These are phyloP conservation scores for Umbilicus rupestris DNA, from an alignment of 164 flowering plant species.

Conservation along the genomic window DNA sequence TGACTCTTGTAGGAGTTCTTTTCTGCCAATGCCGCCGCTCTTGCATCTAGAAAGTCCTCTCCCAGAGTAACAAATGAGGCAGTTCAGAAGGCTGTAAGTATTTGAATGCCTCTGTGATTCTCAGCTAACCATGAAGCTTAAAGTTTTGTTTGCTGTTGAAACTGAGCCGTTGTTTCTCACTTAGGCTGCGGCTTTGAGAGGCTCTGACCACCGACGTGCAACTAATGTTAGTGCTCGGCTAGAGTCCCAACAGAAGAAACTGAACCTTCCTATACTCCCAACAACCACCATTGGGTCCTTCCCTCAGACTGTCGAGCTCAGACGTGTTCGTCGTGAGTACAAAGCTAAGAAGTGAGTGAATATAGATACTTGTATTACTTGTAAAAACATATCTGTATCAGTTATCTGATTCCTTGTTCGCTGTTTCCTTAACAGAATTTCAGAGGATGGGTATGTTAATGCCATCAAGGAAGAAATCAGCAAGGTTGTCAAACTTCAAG, in stretches of 20 bases:
- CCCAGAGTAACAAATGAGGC: conserved; percentile 79
- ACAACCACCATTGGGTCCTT: conserved; percentile 97
- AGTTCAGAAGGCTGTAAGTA: conserved; percentile 79
- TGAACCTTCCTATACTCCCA: conserved; percentile 87
- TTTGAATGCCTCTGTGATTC: not conserved
- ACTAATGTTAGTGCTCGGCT: conserved; percentile 79
- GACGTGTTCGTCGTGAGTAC: conserved; percentile 88
- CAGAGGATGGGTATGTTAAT: conserved; percentile 71
- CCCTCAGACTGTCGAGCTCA: conserved; percentile 85
- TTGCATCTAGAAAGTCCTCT: conserved; percentile 68
- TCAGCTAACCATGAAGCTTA: not conserved
- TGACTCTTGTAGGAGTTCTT: conserved; percentile 46
- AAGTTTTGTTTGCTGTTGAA: conserved; percentile 1
- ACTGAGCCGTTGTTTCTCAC: conserved; percentile 4
- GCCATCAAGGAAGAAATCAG: conserved; percentile 75
- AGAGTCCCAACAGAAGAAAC: conserved; percentile 90
- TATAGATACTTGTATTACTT: not conserved
- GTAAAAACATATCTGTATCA: not conserved
- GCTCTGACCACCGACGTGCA: conserved; percentile 78
- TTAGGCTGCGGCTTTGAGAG: conserved; percentile 82
- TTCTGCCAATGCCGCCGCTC: conserved; percentile 67
- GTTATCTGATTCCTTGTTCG: not conserved
- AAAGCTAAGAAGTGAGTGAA: conserved; percentile 79
- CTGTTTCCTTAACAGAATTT: conserved; percentile 36
- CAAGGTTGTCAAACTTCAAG: conserved; percentile 86